Evolutionary conservation across 306 rosid species (phyloP).

Genomic region (Pachyrhizus erosus): DNA sequence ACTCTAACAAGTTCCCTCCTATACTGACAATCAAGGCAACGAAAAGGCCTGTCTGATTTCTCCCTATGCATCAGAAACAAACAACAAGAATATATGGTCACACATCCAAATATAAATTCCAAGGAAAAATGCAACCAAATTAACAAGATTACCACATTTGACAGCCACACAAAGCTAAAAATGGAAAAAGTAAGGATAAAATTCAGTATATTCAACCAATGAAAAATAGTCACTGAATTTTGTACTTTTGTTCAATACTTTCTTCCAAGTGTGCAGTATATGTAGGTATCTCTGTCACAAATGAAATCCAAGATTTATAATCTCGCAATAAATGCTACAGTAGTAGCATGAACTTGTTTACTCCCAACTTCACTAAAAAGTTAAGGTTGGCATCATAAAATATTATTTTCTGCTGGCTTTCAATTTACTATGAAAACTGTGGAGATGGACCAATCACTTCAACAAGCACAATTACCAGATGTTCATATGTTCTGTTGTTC

Average conservation of each 20-base stretch:
- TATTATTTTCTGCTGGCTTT: background rate
- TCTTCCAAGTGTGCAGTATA: background rate
- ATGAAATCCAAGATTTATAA: slow-evolving; percentile 19
- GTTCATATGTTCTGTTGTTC: slow-evolving; percentile 8
- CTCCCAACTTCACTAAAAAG: slow-evolving; percentile 2
- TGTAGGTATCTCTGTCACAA: background rate
- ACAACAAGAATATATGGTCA: slow-evolving; percentile 24
- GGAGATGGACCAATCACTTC: background rate
- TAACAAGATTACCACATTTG: slow-evolving; percentile 11
- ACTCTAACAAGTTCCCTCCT: slow-evolving; percentile 99
- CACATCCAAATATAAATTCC: slow-evolving; percentile 28
- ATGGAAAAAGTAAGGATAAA: background rate
- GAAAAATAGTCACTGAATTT: background rate
- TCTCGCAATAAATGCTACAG: background rate
- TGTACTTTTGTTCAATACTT: background rate
- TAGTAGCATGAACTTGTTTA: background rate
- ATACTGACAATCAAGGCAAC: slow-evolving; percentile 97
- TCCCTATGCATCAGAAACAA: slow-evolving; percentile 72
- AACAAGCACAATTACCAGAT: slow-evolving; percentile 21
- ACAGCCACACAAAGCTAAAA: background rate
- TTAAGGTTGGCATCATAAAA: background rate
- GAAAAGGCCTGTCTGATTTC: slow-evolving; percentile 93
- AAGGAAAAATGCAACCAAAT: slow-evolving; percentile 1
- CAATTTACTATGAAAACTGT: slow-evolving; percentile 2
- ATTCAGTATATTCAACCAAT: background rate